Percentiles rank a stretch among this genome's conserved stretches.
Conservation (phyloP, 495 filamentous ascomycete genomes). For the Lineolata rhizophorae region DNA sequence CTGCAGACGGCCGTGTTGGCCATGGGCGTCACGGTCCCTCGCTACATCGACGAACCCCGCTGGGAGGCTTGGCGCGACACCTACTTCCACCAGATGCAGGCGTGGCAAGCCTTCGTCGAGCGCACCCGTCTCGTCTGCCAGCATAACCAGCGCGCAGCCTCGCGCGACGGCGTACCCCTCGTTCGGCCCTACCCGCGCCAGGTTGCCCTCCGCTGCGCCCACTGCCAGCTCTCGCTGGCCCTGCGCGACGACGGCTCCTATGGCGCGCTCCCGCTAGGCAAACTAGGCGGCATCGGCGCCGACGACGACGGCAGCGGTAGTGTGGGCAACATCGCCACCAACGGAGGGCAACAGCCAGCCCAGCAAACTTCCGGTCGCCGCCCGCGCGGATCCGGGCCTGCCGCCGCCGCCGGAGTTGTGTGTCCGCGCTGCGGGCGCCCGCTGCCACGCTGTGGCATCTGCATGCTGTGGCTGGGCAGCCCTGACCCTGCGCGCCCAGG, state of each 20-base stretch:
- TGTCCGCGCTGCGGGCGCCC: conserved; percentile 77
- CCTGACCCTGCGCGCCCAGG: conserved; percentile 44
- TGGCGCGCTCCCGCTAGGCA: conserved; percentile 3
- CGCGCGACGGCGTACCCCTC: conserved; percentile 9
- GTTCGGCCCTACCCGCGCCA: conserved; percentile 8
- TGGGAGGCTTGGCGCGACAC: conserved; percentile 60
- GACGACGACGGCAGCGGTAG: too few relatives aligned
- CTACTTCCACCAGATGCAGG: conserved; percentile 65
- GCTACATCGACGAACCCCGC: conserved; percentile 57
- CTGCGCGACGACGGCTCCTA: too few relatives aligned
- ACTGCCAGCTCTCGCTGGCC: conserved; percentile 11
- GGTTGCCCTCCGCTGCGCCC: conserved; percentile 9
- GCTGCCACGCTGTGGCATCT: conserved; percentile 76
- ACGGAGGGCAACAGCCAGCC: too few relatives aligned
- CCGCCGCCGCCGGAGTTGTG: conserved; percentile 32
- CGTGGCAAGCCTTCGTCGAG: conserved; percentile 41
- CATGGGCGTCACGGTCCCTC: conserved; percentile 57
- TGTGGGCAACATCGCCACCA: too few relatives aligned
- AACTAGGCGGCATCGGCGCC: conserved; percentile 5
- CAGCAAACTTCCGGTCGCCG: too few relatives aligned
- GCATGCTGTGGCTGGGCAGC: conserved; percentile 63
- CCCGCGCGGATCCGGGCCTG: conserved; percentile 1
- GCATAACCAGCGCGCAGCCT: conserved; percentile 13
- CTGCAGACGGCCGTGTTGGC: conserved; percentile 76
- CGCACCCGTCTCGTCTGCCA: conserved; percentile 31